Conservation (phyloP, 2,329 filamentous ascomycete genomes). For the Bipolaris victoriae region DNA sequence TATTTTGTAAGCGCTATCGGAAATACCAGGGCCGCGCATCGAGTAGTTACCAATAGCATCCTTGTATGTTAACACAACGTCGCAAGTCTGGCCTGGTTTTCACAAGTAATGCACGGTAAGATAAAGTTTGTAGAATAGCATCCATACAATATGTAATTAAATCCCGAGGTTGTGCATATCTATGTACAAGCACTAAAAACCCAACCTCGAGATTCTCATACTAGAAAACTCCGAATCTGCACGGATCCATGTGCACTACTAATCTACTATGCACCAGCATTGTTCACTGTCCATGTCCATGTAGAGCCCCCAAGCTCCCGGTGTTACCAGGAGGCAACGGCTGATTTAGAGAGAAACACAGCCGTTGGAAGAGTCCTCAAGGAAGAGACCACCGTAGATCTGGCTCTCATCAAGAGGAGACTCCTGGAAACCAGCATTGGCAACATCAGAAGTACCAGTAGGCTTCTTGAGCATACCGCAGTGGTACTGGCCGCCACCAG, state of each 20-base stretch:
- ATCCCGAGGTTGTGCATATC: background rate
- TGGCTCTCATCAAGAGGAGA: constrained; percentile 47
- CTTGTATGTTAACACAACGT: background rate
- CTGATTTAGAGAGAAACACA: constrained; percentile 41
- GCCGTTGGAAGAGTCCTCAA: constrained; percentile 45
- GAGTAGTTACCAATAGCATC: background rate
- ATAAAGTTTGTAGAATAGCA: background rate
- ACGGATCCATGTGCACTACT: background rate
- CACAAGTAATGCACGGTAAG: no score
- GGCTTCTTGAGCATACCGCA: constrained; percentile 69
- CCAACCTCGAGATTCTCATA: background rate
- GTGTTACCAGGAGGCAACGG: background rate
- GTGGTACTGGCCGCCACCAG: constrained; percentile 66
- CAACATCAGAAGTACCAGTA: constrained; percentile 51
- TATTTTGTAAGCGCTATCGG: no score
- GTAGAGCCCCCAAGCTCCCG: background rate
- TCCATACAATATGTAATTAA: background rate
- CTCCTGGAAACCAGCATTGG: constrained; percentile 47
- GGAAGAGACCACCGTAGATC: constrained; percentile 49
- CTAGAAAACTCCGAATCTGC: background rate
- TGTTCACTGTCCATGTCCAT: background rate
- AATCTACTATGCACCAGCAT: background rate
- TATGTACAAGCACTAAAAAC: background rate
- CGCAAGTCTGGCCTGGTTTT: no score
- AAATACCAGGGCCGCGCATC: background rate